These are phyloP conservation scores for Oryza brachyantha DNA, from an alignment of 176 grass and related monocot species.

Conservation along the genomic window DNA sequence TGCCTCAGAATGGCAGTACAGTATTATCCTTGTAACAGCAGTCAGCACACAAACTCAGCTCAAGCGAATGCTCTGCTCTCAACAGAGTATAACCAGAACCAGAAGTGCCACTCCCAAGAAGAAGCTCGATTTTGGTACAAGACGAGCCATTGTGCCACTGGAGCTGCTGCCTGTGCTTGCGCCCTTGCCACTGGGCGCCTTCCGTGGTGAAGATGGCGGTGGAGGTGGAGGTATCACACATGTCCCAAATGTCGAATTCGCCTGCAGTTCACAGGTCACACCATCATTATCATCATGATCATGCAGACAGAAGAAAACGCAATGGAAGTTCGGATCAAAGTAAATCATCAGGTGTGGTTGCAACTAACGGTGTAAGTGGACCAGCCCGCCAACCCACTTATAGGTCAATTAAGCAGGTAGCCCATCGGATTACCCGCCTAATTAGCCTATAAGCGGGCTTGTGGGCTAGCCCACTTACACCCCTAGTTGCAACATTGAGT, in stretches of 20 bases:
- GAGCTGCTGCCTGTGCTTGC: not conserved
- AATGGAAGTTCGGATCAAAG: not conserved
- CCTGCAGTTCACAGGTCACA: slow-evolving; percentile 34
- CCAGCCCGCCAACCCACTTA: too few relatives aligned
- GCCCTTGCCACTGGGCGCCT: not conserved
- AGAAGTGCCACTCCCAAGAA: slow-evolving; percentile 18
- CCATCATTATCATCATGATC: not conserved
- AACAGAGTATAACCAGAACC: slow-evolving; percentile 16
- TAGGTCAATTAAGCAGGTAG: too few relatives aligned
- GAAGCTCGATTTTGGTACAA: slow-evolving; percentile 15
- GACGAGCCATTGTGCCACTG: not conserved
- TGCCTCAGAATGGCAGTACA: not conserved
- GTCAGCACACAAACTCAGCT: not conserved
- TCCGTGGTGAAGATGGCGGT: slow-evolving; percentile 6
- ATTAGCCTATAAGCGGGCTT: too few relatives aligned
- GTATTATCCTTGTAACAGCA: not conserved
- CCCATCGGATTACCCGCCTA: too few relatives aligned
- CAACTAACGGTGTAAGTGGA: too few relatives aligned
- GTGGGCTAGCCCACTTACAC: too few relatives aligned
- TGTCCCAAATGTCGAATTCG: slow-evolving; percentile 56
- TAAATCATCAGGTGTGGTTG: not conserved
- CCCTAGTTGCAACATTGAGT: not conserved
- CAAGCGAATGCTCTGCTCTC: not conserved
- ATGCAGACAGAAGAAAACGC: not conserved
- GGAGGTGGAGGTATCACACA: slow-evolving; percentile 46